Base-by-base conservation (phyloP, 208 protist genomes). In the Herpetomonas muscarum region DNA sequence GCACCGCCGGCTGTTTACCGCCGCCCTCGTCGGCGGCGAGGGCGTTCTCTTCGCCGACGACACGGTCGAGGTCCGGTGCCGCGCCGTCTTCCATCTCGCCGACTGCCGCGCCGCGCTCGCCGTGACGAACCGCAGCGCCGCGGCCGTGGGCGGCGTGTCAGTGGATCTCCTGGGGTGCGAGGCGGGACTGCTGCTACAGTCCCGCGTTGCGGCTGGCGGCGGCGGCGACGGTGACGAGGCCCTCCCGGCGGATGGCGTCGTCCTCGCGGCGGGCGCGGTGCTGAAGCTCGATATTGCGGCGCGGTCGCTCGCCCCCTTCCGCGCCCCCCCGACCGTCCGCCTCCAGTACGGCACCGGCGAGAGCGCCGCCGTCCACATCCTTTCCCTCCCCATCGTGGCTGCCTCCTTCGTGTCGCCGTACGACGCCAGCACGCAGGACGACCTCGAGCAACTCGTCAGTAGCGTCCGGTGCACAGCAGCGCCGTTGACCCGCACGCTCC, bases 391-490 rank as follows among this genome's bases (percentile, higher is more conserved):
- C 2, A 74, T 91, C 48, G 63, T 69, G 5, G 56, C 79, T 4
- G 77, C 76, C 2, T 67, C 69, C 13, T 94, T 94, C 59, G 70
- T 87, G 24, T 61, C 70, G 5, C 81, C 80, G 4, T 93, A 87
- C 62, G 62, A 81, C 45, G 66, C 76, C 1, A 61, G 73, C 26
- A 71, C 50, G 22, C 70, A 75, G 3, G 49, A 42, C 21, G 70
- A 80, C 26, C 63, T 74, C 30, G 57, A 30, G 7, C 55, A 68
- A n/a, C 53, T 93, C 10, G 74, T 58, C 46, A 65, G 76, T 10
- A 61, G 59, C 49, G 64, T 79, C 0, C 68, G 70, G 65, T 48
- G 70, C 24, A 51, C 69, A 7, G 66, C 54, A 4, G 51, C 37
- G 24, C 50, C 63, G 7, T 45, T 64, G 26, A 63, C 53, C 64